Evolutionary conservation across 768 basidiomycete species (phyloP), one percentile per base, ranked within the genome.

Genomic region (Lentinula sp.): DNA sequence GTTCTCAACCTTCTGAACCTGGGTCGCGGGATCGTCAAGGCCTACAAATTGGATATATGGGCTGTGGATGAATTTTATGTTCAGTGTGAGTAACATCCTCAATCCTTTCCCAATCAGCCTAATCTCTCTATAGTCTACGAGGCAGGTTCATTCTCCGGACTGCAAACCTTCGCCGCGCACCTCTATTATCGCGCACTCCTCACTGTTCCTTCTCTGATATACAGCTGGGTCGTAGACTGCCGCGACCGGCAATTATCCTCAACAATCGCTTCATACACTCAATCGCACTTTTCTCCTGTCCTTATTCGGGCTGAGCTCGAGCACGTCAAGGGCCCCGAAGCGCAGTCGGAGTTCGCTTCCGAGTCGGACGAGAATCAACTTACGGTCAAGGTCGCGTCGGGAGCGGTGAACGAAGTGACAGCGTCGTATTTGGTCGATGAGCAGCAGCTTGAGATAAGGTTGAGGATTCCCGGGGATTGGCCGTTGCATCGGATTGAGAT

Each of bases 361-460:
- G 91, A 92, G 2, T 42, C 55, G 39, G 91, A 92, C 66, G 93
- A 95, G 64, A 89, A 86, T 62, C 55, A 41, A 1, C 74, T 98
- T 61, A 82, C 81, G 8, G 76, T 98, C 72, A 93, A 91, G 66
- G 88, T 97, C 20, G 82, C 86, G 0, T 74, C 72, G 37, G 81
- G 83, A 1, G 42, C 13, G 16, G 81, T 86, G 23, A 86, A 88
- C 62, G 97, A 98, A 72, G 90, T 97, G 46, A 84, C 84, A 1
- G 93, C 88, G 9, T 81, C 84, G 16, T 99, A 96, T 69, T 77
- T 82, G 36, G 89, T 99, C 1, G 97, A 99, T 70, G 97, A 99
- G 48, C 93, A 98, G 69, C 83, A 87, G 55, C 83, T 99, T 65
- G 96, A 98, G 74, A 86, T 99, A 61, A 85, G 82, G 42, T 76